These are phyloP conservation scores for Ophiocordyceps camponoti-floridani DNA, from an alignment of 2,329 filamentous ascomycete species.

Conservation along the genomic window DNA sequence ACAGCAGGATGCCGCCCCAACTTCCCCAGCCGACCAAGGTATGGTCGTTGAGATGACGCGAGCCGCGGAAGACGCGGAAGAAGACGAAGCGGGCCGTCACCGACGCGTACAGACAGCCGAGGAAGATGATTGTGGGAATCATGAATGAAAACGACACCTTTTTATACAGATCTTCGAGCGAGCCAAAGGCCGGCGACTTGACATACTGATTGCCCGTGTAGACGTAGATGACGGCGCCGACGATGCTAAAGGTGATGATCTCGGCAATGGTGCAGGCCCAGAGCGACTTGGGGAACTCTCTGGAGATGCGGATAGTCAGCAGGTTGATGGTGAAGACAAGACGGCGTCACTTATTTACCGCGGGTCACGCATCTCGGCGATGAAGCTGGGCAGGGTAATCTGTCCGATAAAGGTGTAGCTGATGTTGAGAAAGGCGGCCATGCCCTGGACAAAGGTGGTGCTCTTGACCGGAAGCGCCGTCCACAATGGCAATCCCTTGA, in stretches of 20 bases:
- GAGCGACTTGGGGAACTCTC: slow-evolving; percentile 82
- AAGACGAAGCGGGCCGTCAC: slow-evolving; percentile 84
- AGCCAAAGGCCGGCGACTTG: slow-evolving; percentile 74
- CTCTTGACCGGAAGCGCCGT: slow-evolving; percentile 47
- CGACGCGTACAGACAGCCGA: slow-evolving; percentile 79
- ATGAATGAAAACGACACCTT: slow-evolving; percentile 89
- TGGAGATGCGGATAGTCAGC: slow-evolving; percentile 20
- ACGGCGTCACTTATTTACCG: slow-evolving; percentile 12
- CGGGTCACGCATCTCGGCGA: slow-evolving; percentile 73
- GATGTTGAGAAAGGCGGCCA: slow-evolving; percentile 88
- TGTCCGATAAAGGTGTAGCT: slow-evolving; percentile 93
- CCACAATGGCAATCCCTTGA: slow-evolving; percentile 40
- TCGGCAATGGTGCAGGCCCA: slow-evolving; percentile 84
- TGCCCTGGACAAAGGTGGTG: slow-evolving; percentile 64
- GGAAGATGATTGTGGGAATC: slow-evolving; percentile 85
- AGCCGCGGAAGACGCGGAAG: slow-evolving; percentile 70
- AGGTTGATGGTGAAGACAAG: background rate
- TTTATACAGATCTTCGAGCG: slow-evolving; percentile 60
- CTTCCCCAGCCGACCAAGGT: slow-evolving; percentile 64
- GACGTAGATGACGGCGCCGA: slow-evolving; percentile 67
- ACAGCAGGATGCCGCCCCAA: slow-evolving; percentile 55
- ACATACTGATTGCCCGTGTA: slow-evolving; percentile 84
- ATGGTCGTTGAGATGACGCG: slow-evolving; percentile 63
- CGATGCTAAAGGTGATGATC: slow-evolving; percentile 67
- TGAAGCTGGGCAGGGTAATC: slow-evolving; percentile 86